Conservation (phyloP, 257 asterid genomes). For the Scutellaria baicalensis region DNA sequence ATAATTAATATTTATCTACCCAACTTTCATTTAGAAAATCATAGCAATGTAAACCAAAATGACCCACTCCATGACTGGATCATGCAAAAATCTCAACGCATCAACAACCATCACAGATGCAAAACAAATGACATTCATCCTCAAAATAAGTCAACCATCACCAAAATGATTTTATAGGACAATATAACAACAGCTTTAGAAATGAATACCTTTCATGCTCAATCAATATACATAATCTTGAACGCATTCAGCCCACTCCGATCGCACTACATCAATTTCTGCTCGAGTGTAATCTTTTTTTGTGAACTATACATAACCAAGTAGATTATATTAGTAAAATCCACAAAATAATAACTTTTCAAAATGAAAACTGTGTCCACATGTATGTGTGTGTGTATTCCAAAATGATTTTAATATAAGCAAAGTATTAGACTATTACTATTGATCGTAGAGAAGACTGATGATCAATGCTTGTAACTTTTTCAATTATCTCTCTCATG, state of each 20-base stretch:
- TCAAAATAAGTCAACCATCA: no score
- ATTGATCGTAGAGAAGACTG: neutral
- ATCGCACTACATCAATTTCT: neutral
- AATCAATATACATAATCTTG: neutral
- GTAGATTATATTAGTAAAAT: neutral
- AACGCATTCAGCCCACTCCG: neutral
- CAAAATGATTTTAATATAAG: neutral
- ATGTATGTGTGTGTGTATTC: neutral
- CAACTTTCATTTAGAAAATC: no score
- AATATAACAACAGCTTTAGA: no score
- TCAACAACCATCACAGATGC: no score
- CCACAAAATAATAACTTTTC: neutral
- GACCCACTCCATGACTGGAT: no score
- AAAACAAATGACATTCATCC: no score
- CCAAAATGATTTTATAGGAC: no score
- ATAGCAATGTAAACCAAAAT: no score
- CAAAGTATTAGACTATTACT: neutral
- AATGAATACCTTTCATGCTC: no score
- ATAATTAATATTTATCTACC: no score
- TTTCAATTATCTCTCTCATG: neutral
- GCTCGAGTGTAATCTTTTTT: neutral
- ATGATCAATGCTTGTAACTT: neutral
- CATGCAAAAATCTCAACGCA: no score
- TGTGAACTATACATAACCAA: neutral
- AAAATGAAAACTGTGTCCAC: neutral